A percentile compares a stretch with the other conserved stretches of the same genome.
phyloP scores from a whole-genome alignment of 768 basidiomycete species.

The Boletus pseudo-olivaceus region DNA sequence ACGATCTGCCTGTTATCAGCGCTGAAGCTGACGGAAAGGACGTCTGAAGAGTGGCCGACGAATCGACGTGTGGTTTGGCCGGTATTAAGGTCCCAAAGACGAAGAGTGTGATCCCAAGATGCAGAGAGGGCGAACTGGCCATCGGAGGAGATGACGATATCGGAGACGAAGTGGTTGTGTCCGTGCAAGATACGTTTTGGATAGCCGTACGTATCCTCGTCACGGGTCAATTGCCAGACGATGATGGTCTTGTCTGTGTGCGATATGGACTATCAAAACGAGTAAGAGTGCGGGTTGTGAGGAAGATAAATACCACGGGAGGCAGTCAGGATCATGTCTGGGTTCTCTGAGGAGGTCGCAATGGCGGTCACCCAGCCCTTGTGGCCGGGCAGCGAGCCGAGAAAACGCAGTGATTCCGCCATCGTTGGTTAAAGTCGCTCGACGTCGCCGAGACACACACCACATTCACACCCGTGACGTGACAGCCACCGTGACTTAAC shows the following conservation, averaged over 20 bases:
- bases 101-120: constrained; percentile 99
- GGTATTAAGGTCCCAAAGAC: constrained; percentile 99
- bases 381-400: constrained; percentile 90
- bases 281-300: constrained; percentile 6
- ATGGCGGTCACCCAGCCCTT: constrained; percentile 98
- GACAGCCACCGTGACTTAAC: constrained; percentile 65
- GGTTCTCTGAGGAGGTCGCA: constrained; percentile 97
- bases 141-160: constrained; percentile 98
- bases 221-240: constrained; percentile 97
- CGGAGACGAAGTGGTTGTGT: constrained; percentile 99
- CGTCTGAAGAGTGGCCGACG: constrained; percentile 96
- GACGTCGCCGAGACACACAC: constrained; percentile 22
- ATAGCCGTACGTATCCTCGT: constrained; percentile 87
- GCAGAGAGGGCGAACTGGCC: constrained; percentile 99
- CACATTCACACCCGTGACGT: constrained; percentile 37
- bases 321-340: constrained; percentile 97
- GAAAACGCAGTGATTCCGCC: constrained; percentile 85
- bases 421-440: constrained; percentile 40
- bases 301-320: constrained; percentile 72
- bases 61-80: constrained; percentile 95
- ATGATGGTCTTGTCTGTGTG: constrained; percentile 99
- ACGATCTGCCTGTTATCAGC: constrained; percentile 99
- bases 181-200: constrained; percentile 97
- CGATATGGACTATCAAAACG: constrained; percentile 21
- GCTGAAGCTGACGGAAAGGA: constrained; percentile 98